Evolutionary conservation across 179 eudicot genomes (phyloP).

Genomic region (Dionaea muscipula): DNA sequence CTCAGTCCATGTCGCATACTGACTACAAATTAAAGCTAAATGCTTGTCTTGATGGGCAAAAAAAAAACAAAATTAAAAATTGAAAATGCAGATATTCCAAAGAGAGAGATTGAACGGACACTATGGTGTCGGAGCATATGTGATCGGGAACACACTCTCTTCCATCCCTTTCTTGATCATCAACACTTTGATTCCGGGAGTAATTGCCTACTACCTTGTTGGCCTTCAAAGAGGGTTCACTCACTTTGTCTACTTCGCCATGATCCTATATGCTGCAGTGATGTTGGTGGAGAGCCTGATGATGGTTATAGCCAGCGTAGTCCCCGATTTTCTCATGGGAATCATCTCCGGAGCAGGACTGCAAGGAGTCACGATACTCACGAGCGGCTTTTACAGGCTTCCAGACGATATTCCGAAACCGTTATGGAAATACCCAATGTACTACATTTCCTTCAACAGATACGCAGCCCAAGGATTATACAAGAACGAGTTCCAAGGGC

Average conservation of each 20-base stretch:
- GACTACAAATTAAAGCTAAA: not conserved
- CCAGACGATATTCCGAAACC: slow-evolving; percentile 54
- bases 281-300: slow-evolving; percentile 54
- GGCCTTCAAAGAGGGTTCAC: slow-evolving; percentile 33
- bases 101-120: slow-evolving; percentile 57
- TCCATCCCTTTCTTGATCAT: slow-evolving; percentile 42
- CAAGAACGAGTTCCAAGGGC: slow-evolving; percentile 61
- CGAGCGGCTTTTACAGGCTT: slow-evolving; percentile 48
- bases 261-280: slow-evolving; percentile 33
- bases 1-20: not conserved
- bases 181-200: slow-evolving; percentile 41
- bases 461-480: slow-evolving; percentile 45
- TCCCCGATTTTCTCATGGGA: slow-evolving; percentile 59
- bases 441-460: slow-evolving; percentile 49
- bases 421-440: slow-evolving; percentile 55
- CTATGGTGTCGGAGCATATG: slow-evolving; percentile 42
- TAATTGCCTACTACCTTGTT: slow-evolving; percentile 45
- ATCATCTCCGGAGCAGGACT: slow-evolving; percentile 51
- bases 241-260: slow-evolving; percentile 33
- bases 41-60: not conserved
- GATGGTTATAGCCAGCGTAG: slow-evolving; percentile 51
- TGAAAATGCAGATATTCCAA: slow-evolving; percentile 31
- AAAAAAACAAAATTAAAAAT: not conserved
- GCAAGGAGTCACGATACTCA: slow-evolving; percentile 52
- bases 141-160: slow-evolving; percentile 47